Percentiles rank a stretch among this genome's conserved stretches.
Evolutionary conservation across 768 basidiomycete genomes (phyloP).

Genomic region (Rhodotorula taiwanensis): DNA sequence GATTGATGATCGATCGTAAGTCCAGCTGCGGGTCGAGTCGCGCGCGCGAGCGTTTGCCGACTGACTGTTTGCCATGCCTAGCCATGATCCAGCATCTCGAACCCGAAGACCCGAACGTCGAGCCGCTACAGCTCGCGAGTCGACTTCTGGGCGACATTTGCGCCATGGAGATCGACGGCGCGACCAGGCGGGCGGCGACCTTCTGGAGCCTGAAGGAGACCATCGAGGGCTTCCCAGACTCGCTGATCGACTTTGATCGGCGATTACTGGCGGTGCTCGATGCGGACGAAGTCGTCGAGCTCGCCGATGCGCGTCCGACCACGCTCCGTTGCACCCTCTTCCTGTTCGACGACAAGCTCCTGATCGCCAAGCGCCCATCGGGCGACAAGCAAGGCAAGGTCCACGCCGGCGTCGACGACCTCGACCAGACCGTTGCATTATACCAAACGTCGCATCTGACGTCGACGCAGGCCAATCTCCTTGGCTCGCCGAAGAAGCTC

Average conservation of each 20-base stretch:
- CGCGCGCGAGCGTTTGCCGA: too few relatives aligned
- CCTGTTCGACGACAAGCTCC: conserved; percentile 86
- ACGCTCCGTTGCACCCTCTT: conserved; percentile 79
- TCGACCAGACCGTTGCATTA: conserved; percentile 58
- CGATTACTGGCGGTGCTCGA: conserved; percentile 88
- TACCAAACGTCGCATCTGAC: conserved; percentile 32
- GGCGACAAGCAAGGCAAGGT: conserved; percentile 41
- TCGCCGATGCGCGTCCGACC: conserved; percentile 45
- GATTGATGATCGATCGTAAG: conserved; percentile 69
- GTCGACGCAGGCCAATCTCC: conserved; percentile 44
- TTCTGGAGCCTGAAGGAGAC: conserved; percentile 77
- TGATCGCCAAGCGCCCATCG: conserved; percentile 73
- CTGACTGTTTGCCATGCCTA: conserved; percentile 23
- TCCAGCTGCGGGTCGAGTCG: background rate
- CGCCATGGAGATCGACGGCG: conserved; percentile 80
- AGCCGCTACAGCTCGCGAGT: conserved; percentile 72
- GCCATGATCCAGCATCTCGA: conserved; percentile 88
- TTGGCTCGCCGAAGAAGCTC: conserved; percentile 60
- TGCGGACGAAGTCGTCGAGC: conserved; percentile 61
- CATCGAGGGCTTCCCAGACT: conserved; percentile 84
- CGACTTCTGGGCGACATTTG: conserved; percentile 86
- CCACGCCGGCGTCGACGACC: conserved; percentile 63
- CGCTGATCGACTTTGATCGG: conserved; percentile 78
- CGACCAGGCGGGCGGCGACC: conserved; percentile 79
- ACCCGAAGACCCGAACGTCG: conserved; percentile 65